Evolutionary conservation across 2,329 filamentous ascomycete genomes (phyloP), one percentile per base, ranked within the genome.

Genomic region (Lasiodiplodia citricola): DNA sequence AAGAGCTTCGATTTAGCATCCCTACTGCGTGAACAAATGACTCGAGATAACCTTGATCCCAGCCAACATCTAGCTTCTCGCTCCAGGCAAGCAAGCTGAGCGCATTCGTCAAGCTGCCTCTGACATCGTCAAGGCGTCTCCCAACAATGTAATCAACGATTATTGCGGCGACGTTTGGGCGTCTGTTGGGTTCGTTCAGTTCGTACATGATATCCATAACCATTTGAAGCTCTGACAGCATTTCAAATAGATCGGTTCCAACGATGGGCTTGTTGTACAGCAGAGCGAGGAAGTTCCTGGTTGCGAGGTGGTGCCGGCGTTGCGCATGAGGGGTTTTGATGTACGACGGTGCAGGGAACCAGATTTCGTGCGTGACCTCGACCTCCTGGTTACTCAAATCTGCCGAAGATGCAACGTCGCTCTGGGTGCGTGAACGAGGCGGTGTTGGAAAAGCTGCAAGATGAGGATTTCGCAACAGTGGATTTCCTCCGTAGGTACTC

Each of bases 11-110:
- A 25, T 72, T 77, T 70, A 81, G 75, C 85, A 91, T 88, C 31
- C 91, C 91, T 3, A 86, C 86, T 71, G 87, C 87, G 74, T 93
- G 90, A 7, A 88, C 81, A 72, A 91, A 93, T 31, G 86, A 85
- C 75, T 92, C 90, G 18, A 86, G 83, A 84, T 90, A 93, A 1
- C 90, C 89, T 71, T 90, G 87, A 55, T 88, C 84, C 88, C 90
- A 91, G 5, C 83, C 83, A 10, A 92, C 86, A 21, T 82, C 84
- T 2, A 85, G 82, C n/a, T 82, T 83, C 72, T 92, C 91, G 2
- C 88, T 86, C 87, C 89, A 92, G 0, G 87, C 86, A 4, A 93
- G 81, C 18, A 92, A 79, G 0, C 87, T 85, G 2, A 90, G 83
- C 0, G 90, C 89, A 2, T 83, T 82, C 44, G 87, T 86, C 0